Percentiles rank a stretch among this genome's conserved stretches.
phyloP scores from a whole-genome alignment of 768 basidiomycete genomes.

The Rhodocollybia butyracea region DNA sequence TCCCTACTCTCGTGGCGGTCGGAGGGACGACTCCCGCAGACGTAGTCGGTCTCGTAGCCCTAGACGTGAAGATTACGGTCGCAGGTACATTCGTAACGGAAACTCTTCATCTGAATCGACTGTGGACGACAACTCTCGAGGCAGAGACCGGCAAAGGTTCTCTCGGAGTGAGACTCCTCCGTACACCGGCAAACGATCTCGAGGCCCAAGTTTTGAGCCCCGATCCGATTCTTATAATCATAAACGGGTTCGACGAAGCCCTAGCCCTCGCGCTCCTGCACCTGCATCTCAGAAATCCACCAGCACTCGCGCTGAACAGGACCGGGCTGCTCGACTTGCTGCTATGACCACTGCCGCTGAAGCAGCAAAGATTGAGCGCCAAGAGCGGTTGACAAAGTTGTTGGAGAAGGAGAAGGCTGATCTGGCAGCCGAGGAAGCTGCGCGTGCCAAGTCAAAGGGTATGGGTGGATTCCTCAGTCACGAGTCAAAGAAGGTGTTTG shows the following conservation, averaged over 20 bases:
- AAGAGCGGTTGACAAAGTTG: conserved; percentile 63
- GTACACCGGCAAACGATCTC: conserved; percentile 4
- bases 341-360: conserved; percentile 81
- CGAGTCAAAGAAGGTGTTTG: conserved; percentile 84
- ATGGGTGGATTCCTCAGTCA: conserved; percentile 79
- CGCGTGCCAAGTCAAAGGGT: conserved; percentile 68
- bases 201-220: conserved; percentile 25
- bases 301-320: conserved; percentile 29
- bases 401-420: conserved; percentile 79
- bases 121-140: not conserved
- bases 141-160: not conserved
- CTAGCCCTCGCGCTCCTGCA: conserved; percentile 31
- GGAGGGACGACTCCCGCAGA: conserved; percentile 16
- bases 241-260: conserved; percentile 52
- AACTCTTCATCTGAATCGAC: not conserved
- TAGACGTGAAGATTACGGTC: not conserved
- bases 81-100: not conserved
- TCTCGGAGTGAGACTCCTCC: not conserved
- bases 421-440: conserved; percentile 65
- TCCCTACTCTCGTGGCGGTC: not conserved
- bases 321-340: conserved; percentile 82
- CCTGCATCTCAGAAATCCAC: conserved; percentile 18
- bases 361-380: conserved; percentile 64
- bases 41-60: conserved; percentile 20
- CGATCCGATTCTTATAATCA: conserved; percentile 21